phyloP scores from a whole-genome alignment of 2,329 filamentous ascomycete genomes.

The Coniella vitis region DNA sequence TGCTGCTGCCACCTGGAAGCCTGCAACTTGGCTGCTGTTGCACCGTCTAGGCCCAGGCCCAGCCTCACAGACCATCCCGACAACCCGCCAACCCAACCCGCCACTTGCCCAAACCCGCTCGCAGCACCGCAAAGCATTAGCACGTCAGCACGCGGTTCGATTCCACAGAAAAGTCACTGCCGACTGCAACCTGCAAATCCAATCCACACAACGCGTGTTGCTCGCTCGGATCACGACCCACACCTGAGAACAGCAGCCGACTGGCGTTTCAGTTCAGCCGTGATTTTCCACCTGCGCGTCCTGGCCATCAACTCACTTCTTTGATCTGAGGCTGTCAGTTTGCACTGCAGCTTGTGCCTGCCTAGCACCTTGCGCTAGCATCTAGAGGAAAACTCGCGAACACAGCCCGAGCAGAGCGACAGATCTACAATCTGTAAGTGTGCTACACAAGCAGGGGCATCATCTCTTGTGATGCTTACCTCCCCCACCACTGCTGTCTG shows the following conservation, averaged over 20 bases:
- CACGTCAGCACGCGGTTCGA: no score
- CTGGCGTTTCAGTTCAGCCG: no score
- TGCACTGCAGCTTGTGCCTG: no score
- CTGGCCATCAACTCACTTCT: no score
- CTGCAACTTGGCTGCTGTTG: neutral
- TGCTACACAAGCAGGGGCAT: neutral
- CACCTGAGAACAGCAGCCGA: no score
- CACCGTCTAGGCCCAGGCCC: slow-evolving; percentile 1
- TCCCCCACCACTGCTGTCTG: neutral
- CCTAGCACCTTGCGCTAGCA: no score
- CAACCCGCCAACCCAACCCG: slow-evolving; percentile 3
- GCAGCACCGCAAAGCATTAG: neutral
- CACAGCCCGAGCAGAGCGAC: neutral
- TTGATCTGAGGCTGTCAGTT: no score
- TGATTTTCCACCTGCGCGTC: no score
- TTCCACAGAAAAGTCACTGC: no score
- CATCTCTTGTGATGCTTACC: neutral
- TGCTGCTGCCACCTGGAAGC: neutral
- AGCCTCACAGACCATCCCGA: neutral
- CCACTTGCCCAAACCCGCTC: no score
- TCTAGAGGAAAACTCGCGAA: neutral
- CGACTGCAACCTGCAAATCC: neutral
- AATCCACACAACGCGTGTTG: no score
- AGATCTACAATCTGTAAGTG: neutral
- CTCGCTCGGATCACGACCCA: no score